Percentiles rank a stretch among this genome's conserved stretches.
Evolutionary conservation across 805 yeast species (phyloP).

Genomic region (Ogataea paraovalis): DNA sequence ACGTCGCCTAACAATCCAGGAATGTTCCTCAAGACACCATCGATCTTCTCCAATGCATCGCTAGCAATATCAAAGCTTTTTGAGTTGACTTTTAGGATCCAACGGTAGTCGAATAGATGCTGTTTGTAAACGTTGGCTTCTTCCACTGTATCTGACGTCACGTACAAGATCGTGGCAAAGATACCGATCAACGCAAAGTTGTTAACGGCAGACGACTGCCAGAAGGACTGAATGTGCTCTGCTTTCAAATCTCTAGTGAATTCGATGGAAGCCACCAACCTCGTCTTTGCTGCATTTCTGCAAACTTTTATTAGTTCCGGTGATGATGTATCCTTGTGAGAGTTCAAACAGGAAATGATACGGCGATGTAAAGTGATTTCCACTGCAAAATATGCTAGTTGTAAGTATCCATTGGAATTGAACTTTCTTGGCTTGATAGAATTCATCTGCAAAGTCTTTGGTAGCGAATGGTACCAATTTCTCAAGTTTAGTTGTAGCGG

Average conservation of each 20-base stretch:
- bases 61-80: slow-evolving; percentile 75
- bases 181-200: slow-evolving; percentile 82
- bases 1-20: slow-evolving; percentile 54
- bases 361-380: slow-evolving; percentile 83
- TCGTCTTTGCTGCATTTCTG: slow-evolving; percentile 77
- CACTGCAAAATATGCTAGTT: slow-evolving; percentile 82
- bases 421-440: slow-evolving; percentile 56
- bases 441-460: slow-evolving; percentile 59
- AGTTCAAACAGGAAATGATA: slow-evolving; percentile 54
- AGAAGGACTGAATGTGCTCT: slow-evolving; percentile 82
- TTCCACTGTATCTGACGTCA: slow-evolving; percentile 57
- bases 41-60: slow-evolving; percentile 69
- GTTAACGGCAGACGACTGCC: slow-evolving; percentile 81
- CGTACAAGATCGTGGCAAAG: slow-evolving; percentile 76
- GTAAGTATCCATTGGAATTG: slow-evolving; percentile 74
- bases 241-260: slow-evolving; percentile 71
- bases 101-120: slow-evolving; percentile 69
- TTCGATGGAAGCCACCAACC: slow-evolving; percentile 78
- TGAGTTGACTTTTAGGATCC: slow-evolving; percentile 70
- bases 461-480: slow-evolving; percentile 74
- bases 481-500: slow-evolving; percentile 70
- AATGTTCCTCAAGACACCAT: slow-evolving; percentile 66
- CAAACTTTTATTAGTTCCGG: slow-evolving; percentile 62
- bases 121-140: slow-evolving; percentile 64
- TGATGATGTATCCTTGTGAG: slow-evolving; percentile 35